Conservation (phyloP, 192 early-diverging fungal genomes). For the Gigaspora rosea region DNA sequence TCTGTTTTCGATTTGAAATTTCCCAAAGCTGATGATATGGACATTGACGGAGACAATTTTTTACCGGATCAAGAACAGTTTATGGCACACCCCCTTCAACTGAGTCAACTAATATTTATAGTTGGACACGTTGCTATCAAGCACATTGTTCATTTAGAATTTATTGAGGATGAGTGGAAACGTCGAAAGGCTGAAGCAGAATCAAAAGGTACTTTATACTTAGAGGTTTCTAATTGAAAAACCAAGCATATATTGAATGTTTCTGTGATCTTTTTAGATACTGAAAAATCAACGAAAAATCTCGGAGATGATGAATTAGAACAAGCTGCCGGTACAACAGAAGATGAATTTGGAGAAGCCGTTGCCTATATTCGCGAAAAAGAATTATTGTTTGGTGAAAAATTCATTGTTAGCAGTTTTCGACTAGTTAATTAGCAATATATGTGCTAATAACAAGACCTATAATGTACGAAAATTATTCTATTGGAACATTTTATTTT, state of each 20-base stretch:
- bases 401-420: constrained; percentile 76
- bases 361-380: constrained; percentile 85
- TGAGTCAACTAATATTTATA: constrained; percentile 87
- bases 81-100: constrained; percentile 49
- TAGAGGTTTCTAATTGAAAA: neutral
- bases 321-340: constrained; percentile 85
- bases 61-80: constrained; percentile 35
- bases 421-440: constrained; percentile 78
- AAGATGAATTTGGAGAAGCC: constrained; percentile 95
- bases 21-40: constrained; percentile 38
- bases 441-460: constrained; percentile 79
- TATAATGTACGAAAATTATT: constrained; percentile 64
- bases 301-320: constrained; percentile 85
- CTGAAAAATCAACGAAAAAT: constrained; percentile 36
- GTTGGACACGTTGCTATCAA: constrained; percentile 96
- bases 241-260: neutral
- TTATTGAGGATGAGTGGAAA: constrained; percentile 93
- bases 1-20: constrained; percentile 59
- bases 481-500: neutral
- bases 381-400: constrained; percentile 83
- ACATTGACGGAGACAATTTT: constrained; percentile 37
- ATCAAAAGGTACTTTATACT: neutral
- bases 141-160: constrained; percentile 94
- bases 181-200: constrained; percentile 60
- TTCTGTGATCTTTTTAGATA: neutral